Evolutionary conservation across 495 filamentous ascomycete species (phyloP).

Genomic region (Rhizodiscina lignyota): DNA sequence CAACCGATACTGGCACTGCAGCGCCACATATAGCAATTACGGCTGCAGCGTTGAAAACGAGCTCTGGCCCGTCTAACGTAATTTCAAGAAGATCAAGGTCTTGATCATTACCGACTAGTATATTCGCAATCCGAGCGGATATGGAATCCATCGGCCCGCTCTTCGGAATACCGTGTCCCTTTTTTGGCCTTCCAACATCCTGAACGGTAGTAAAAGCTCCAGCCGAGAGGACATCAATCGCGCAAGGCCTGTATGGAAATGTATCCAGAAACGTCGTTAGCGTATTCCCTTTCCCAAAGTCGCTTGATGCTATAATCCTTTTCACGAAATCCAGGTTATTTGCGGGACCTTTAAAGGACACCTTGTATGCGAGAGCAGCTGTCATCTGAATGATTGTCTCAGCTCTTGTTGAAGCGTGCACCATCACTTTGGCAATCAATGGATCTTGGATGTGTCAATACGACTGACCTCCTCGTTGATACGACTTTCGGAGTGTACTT

Average conservation of each 20-base stretch:
- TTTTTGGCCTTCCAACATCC: conserved; percentile 37
- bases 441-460: conserved; percentile 26
- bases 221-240: conserved; percentile 38
- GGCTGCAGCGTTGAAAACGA: conserved; percentile 32
- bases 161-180: conserved; percentile 32
- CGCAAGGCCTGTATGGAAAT: conserved; percentile 32
- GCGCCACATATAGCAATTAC: conserved; percentile 38
- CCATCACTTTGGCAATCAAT: conserved; percentile 46
- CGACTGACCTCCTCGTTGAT: background rate
- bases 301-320: conserved; percentile 24
- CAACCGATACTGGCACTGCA: conserved; percentile 28
- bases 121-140: conserved; percentile 36
- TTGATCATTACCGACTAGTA: conserved; percentile 36
- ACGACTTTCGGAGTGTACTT: conserved; percentile 4
- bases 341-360: conserved; percentile 34
- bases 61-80: conserved; percentile 39
- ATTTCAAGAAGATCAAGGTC: conserved; percentile 40
- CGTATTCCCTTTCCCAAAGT: conserved; percentile 31
- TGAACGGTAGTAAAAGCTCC: conserved; percentile 42
- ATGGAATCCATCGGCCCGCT: conserved; percentile 41
- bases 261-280: conserved; percentile 33
- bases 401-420: conserved; percentile 26
- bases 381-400: conserved; percentile 28
- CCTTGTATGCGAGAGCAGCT: conserved; percentile 20
- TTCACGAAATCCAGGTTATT: conserved; percentile 40